These are phyloP conservation scores for Monosporascus ibericus DNA, from an alignment of 2,329 filamentous ascomycete species.

Conservation along the genomic window DNA sequence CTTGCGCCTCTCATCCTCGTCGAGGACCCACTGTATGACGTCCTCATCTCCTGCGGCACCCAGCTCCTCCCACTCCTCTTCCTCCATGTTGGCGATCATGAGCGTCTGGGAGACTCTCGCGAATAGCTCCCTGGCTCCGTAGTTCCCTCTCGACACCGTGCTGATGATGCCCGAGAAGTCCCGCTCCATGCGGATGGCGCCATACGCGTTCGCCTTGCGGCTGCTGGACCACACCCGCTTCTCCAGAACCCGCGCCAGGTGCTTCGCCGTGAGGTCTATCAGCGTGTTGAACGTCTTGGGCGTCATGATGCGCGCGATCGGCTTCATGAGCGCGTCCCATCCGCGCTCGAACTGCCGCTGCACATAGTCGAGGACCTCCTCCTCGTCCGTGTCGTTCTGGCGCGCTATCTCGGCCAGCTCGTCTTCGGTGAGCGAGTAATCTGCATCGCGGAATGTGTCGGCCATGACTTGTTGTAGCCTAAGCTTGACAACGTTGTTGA, in stretches of 20 bases:
- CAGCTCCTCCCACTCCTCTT: conserved; percentile 72
- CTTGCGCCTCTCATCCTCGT: conserved; percentile 55
- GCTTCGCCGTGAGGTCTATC: conserved; percentile 64
- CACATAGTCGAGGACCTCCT: conserved; percentile 59
- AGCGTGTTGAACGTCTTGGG: conserved; percentile 69
- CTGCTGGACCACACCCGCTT: conserved; percentile 80
- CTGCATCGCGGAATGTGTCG: conserved; percentile 86
- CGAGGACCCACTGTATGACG: conserved; percentile 56
- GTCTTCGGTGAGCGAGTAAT: conserved; percentile 68
- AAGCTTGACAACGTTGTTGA: conserved; percentile 79
- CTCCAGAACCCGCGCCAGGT: conserved; percentile 75
- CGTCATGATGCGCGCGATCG: conserved; percentile 80
- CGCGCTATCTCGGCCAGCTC: conserved; percentile 52
- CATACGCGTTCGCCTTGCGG: conserved; percentile 70
- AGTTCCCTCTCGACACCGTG: conserved; percentile 54
- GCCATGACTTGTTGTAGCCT: conserved; percentile 78
- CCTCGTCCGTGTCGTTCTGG: conserved; percentile 48
- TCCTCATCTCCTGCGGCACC: conserved; percentile 40
- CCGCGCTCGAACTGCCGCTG: conserved; percentile 73
- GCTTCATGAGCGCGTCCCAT: conserved; percentile 81
- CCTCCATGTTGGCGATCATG: conserved; percentile 72
- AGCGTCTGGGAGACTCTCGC: conserved; percentile 62
- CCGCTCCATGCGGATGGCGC: conserved; percentile 64
- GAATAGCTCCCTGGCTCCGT: conserved; percentile 63
- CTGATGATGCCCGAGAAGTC: conserved; percentile 65